Percentiles rank a stretch among this genome's conserved stretches.
phyloP scores from a whole-genome alignment of 805 yeast species.

The Torulaspora quercuum region DNA sequence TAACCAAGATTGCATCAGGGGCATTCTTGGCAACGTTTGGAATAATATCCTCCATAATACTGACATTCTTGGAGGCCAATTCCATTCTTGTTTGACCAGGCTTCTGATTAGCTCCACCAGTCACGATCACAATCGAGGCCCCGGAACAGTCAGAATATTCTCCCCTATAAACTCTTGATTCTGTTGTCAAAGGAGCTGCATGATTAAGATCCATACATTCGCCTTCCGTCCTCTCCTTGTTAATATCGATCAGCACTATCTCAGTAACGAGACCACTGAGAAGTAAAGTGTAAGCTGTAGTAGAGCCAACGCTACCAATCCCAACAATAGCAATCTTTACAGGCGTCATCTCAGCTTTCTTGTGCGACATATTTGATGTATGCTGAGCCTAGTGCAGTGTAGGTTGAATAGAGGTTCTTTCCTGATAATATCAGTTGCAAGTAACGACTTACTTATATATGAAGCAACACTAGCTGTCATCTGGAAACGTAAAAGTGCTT shows the following conservation, averaged over 20 bases:
- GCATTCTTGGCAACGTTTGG: conserved; percentile 15
- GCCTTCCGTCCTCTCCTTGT: conserved; percentile 13
- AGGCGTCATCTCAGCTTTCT: too few species aligned
- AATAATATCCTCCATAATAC: conserved; percentile 15
- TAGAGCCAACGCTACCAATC: conserved; percentile 14
- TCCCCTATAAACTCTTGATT: conserved; percentile 7
- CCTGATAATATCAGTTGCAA: too few species aligned
- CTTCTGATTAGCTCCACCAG: conserved; percentile 15
- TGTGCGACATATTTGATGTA: too few species aligned
- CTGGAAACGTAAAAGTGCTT: too few species aligned
- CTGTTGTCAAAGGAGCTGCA: conserved; percentile 12
- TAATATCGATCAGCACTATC: conserved; percentile 12
- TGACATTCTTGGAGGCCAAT: conserved; percentile 12
- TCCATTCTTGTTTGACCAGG: conserved; percentile 17
- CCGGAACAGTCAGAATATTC: conserved; percentile 13
- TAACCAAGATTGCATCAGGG: conserved; percentile 13
- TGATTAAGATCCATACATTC: conserved; percentile 15
- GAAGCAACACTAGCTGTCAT: too few species aligned
- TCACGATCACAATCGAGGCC: conserved; percentile 12
- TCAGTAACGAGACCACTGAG: conserved; percentile 14
- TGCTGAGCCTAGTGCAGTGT: too few species aligned
- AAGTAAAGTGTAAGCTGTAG: conserved; percentile 15
- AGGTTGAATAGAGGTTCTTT: too few species aligned
- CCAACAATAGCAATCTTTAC: conserved; percentile 14
- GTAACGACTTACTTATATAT: too few species aligned